These are phyloP conservation scores for Cryptococcus sp. DNA, from an alignment of 1,284 basidiomycete species.

Conservation along the genomic window DNA sequence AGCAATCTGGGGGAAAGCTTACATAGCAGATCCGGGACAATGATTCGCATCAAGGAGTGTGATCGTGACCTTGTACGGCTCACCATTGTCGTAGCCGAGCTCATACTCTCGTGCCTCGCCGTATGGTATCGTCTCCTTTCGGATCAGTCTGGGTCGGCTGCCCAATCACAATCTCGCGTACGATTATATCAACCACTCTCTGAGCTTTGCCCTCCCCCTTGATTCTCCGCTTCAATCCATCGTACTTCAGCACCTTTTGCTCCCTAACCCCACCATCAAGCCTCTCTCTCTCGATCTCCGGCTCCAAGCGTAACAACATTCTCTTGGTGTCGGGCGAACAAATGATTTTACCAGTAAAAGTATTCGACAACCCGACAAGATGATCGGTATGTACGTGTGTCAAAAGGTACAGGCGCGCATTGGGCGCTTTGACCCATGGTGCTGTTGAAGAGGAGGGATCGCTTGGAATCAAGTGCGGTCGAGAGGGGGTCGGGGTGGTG, in stretches of 20 bases:
- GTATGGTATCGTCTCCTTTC: slow-evolving; percentile 30
- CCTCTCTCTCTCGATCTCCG: slow-evolving; percentile 58
- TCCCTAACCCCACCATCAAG: slow-evolving; percentile 55
- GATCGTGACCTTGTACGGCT: slow-evolving; percentile 58
- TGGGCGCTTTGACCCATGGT: slow-evolving; percentile 33
- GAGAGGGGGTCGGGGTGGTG: slow-evolving; percentile 40
- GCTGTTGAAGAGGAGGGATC: slow-evolving; percentile 10
- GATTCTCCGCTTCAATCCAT: slow-evolving; percentile 58
- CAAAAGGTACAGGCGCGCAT: slow-evolving; percentile 65
- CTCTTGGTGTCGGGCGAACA: slow-evolving; percentile 76
- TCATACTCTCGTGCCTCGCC: slow-evolving; percentile 58
- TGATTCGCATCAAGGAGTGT: slow-evolving; percentile 90
- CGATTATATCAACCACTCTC: slow-evolving; percentile 29
- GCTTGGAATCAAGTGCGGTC: slow-evolving; percentile 8
- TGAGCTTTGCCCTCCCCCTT: slow-evolving; percentile 38
- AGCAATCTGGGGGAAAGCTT: slow-evolving; percentile 29
- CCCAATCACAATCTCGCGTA: slow-evolving; percentile 7
- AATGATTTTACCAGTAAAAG: slow-evolving; percentile 52
- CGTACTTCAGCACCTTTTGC: slow-evolving; percentile 59
- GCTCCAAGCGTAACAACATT: slow-evolving; percentile 72
- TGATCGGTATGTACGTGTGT: slow-evolving; percentile 84
- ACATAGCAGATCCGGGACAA: slow-evolving; percentile 91
- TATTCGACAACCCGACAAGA: slow-evolving; percentile 28
- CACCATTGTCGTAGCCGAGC: slow-evolving; percentile 51
- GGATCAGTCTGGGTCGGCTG: background rate